phyloP scores from a whole-genome alignment of 257 asterid genomes.

The Solanum neorickii region DNA sequence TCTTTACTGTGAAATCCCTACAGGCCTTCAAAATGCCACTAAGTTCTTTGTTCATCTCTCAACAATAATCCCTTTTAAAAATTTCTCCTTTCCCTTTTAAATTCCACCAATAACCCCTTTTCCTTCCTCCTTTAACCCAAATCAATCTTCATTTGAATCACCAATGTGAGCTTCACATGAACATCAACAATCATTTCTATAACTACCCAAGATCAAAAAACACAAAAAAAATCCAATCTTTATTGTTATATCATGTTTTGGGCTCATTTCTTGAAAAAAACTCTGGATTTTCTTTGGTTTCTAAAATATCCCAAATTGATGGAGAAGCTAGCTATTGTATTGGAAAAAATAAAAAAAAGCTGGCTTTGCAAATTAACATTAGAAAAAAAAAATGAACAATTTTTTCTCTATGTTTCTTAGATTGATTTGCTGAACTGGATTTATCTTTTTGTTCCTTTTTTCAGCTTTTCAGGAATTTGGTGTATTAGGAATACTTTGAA shows the following conservation, averaged over 20 bases:
- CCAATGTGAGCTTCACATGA: slow-evolving; percentile 9
- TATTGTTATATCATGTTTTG: background rate
- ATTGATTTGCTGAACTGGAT: slow-evolving; percentile 12
- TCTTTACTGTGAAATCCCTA: slow-evolving; percentile 54
- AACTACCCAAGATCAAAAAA: background rate
- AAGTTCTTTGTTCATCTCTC: slow-evolving; percentile 65
- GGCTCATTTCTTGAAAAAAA: background rate
- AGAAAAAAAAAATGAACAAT: background rate
- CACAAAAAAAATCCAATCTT: background rate
- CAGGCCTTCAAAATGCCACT: slow-evolving; percentile 68
- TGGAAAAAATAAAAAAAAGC: background rate
- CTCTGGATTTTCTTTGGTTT: background rate
- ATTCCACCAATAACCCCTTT: background rate
- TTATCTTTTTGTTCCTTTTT: background rate
- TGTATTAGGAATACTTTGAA: slow-evolving; percentile 3
- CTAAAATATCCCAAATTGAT: background rate
- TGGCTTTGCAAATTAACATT: background rate
- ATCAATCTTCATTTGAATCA: slow-evolving; percentile 23
- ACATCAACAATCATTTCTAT: slow-evolving; percentile 4
- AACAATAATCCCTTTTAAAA: slow-evolving; percentile 6
- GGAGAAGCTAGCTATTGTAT: background rate
- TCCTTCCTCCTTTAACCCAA: slow-evolving; percentile 16
- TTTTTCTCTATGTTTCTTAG: background rate
- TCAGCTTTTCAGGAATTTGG: background rate
- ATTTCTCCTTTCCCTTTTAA: background rate